A percentile compares a stretch with the other conserved stretches of the same genome.
Conservation (phyloP, 257 asterid genomes). For the Primulina eburnea region DNA sequence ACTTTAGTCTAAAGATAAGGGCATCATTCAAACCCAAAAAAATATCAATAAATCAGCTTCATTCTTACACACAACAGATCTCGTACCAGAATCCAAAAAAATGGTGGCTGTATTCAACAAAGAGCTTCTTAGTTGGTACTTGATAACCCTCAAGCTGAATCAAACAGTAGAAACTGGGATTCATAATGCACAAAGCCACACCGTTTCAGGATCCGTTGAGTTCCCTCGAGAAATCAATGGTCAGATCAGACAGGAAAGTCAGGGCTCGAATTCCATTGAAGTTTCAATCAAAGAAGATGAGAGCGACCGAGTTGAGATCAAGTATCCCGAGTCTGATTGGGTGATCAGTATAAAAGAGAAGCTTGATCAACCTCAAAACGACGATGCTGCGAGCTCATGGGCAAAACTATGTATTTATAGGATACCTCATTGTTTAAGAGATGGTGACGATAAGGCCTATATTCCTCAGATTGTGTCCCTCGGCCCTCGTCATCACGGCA, state of each 20-base stretch:
- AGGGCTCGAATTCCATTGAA: constrained; percentile 27
- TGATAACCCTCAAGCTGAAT: constrained; percentile 77
- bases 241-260: constrained; percentile 31
- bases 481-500: constrained; percentile 79
- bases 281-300: constrained; percentile 24
- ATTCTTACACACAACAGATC: neutral
- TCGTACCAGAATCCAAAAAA: constrained; percentile 11
- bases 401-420: constrained; percentile 61
- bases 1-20: neutral
- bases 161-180: constrained; percentile 65
- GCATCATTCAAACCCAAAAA: neutral
- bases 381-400: constrained; percentile 62
- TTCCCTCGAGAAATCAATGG: constrained; percentile 25
- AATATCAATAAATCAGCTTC: neutral
- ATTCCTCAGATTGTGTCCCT: constrained; percentile 71
- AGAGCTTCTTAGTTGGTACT: constrained; percentile 87
- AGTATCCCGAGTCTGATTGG: constrained; percentile 59
- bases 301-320: constrained; percentile 18
- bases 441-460: constrained; percentile 66
- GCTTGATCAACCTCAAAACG: constrained; percentile 58
- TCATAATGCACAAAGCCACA: constrained; percentile 39
- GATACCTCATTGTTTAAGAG: constrained; percentile 62
- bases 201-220: constrained; percentile 37
- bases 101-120: constrained; percentile 94
- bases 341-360: constrained; percentile 57